A percentile compares a stretch with the other conserved stretches of the same genome.
Evolutionary conservation across 306 rosid species (phyloP).

Genomic region (Quillaja saponaria): DNA sequence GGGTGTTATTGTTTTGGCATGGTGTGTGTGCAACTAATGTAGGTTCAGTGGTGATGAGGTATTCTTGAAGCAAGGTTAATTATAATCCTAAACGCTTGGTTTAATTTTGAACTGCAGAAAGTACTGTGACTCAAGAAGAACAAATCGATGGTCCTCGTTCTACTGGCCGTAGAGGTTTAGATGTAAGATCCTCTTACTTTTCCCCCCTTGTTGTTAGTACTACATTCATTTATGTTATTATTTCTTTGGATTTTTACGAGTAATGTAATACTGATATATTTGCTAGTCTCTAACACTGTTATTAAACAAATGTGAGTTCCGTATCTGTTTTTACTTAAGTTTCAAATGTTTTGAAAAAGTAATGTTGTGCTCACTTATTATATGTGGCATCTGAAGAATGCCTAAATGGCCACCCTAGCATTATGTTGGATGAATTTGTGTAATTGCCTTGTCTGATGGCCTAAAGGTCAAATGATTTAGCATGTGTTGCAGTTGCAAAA

Average conservation of each 20-base stretch:
- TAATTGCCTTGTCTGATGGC: neutral
- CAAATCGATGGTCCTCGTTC: constrained; percentile 31
- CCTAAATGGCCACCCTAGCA: neutral
- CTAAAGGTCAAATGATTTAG: constrained; percentile 1
- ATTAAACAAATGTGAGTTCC: too few relatives aligned
- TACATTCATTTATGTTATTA: constrained; percentile 13
- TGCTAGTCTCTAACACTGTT: too few relatives aligned
- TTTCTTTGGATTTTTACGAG: too few relatives aligned
- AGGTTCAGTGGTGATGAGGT: neutral
- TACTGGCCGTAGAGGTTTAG: constrained; percentile 37
- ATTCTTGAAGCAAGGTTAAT: too few relatives aligned
- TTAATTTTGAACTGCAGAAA: neutral
- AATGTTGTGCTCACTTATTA: too few relatives aligned
- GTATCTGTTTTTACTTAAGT: too few relatives aligned
- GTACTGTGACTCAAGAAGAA: too few relatives aligned
- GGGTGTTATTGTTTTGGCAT: neutral
- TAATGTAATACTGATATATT: too few relatives aligned
- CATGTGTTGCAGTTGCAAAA: constrained; percentile 14
- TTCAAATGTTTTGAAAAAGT: too few relatives aligned
- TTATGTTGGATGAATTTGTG: neutral
- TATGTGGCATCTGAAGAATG: neutral
- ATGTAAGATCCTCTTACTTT: constrained; percentile 46
- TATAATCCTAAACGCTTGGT: too few relatives aligned
- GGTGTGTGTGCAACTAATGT: neutral
- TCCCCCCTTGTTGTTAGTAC: neutral